Evolutionary conservation across 2,329 filamentous ascomycete species (phyloP), one percentile per base, ranked within the genome.

Genomic region (Beauveria scarabaeidicola): DNA sequence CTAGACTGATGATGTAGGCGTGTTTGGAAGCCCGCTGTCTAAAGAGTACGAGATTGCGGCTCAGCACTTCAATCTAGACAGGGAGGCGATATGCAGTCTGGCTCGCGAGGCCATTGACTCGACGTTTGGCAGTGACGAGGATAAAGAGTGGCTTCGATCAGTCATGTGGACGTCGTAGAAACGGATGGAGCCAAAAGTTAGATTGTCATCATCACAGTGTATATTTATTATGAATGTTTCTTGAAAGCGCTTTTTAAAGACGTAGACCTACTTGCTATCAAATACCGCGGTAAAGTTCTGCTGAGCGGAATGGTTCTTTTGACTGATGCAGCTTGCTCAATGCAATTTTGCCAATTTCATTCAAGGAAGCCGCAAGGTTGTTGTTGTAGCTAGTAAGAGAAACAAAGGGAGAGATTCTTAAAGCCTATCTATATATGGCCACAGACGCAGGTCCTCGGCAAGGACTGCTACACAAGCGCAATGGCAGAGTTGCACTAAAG

Each of bases 1-100:
- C 1, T 36, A 91, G 88, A 94, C 90, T 1, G 90, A 94, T 68
- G 89, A 94, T 66, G 87, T 93, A 10, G 90, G 89, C 2, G 84
- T 94, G 23, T 94, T 94, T 66, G 86, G 86, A 53, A 92, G 88
- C 67, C 78, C 83, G 0, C 72, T 92, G 4, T 91, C 88, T 0
- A 86, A 91, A 64, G 90, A 95, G 70, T 93, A 92, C 70, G 74
- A 78, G 8, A 80, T 94, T 2, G 87, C 88, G 3, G 85, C 87
- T 1, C 72, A 85, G 64, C 84, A 92, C 68, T 94, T 94, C 66
- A 69, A 72, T 0, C 76, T 94, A 7, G 69, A 67, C 13, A 69
- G 69, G 3, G 61, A 67, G 5, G 75, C 79, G 17, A 74, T 82
- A 1, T 76, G 83, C 59, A 69, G 70, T 0, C 71, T 93, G 21